Percentiles rank a stretch among this genome's conserved stretches.
phyloP scores from a whole-genome alignment of 2,329 filamentous ascomycete genomes.

The Beauveria sp. region DNA sequence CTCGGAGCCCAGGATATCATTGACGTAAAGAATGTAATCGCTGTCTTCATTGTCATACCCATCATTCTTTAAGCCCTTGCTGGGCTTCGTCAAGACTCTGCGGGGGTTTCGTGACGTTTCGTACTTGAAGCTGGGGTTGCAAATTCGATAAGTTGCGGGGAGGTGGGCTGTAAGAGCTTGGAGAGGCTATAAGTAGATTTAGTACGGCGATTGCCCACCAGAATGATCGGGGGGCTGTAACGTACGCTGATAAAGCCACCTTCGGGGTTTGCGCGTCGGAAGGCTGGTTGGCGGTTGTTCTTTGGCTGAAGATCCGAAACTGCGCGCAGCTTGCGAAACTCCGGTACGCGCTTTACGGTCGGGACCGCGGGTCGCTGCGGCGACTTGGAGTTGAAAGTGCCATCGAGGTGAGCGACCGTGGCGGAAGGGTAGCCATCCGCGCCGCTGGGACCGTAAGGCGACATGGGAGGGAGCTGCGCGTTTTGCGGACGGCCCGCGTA shows the following conservation, averaged over 20 bases:
- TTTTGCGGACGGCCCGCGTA: conserved; percentile 40
- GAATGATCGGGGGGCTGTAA: conserved; percentile 7
- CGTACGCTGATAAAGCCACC: conserved; percentile 95
- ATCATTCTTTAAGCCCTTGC: conserved; percentile 97
- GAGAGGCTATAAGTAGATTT: conserved; percentile 58
- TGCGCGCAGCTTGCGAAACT: conserved; percentile 73
- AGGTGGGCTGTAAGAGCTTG: conserved; percentile 92
- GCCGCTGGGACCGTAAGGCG: conserved; percentile 53
- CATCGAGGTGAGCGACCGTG: conserved; percentile 63
- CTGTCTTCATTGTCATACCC: conserved; percentile 98
- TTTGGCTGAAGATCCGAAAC: conserved; percentile 70
- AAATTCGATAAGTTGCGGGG: conserved; percentile 94
- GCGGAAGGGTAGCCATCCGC: conserved; percentile 69
- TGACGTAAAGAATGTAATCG: conserved; percentile 98
- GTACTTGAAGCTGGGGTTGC: conserved; percentile 97
- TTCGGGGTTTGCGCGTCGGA: conserved; percentile 88
- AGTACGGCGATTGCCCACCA: neutral
- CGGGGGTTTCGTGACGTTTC: conserved; percentile 95
- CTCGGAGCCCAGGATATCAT: conserved; percentile 95
- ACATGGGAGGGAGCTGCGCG: conserved; percentile 69
- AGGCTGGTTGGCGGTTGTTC: conserved; percentile 80
- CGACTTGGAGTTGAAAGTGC: conserved; percentile 54
- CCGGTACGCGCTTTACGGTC: conserved; percentile 62
- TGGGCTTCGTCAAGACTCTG: conserved; percentile 92
- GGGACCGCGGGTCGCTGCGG: conserved; percentile 46